A percentile compares a stretch with the other conserved stretches of the same genome.
phyloP scores from a whole-genome alignment of 352 stramenopile genomes.

The Pythium dissotocum region DNA sequence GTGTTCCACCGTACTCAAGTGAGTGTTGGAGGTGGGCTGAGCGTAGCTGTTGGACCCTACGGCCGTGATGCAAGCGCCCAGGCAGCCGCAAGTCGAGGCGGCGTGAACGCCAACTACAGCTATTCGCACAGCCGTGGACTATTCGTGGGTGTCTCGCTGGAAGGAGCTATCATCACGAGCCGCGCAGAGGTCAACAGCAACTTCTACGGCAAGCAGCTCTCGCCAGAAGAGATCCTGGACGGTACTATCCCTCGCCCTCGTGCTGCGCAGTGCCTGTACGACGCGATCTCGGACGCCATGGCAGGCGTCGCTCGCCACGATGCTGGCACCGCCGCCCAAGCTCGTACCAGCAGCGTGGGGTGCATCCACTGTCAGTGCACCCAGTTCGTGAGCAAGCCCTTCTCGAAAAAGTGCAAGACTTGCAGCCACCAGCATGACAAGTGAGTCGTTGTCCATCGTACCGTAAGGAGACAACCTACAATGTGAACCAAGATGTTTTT shows the following conservation, averaged over 20 bases:
- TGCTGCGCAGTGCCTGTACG: slow-evolving; percentile 74
- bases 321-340: slow-evolving; percentile 21
- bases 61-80: slow-evolving; percentile 84
- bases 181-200: slow-evolving; percentile 93
- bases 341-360: slow-evolving; percentile 23
- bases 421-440: slow-evolving; percentile 64
- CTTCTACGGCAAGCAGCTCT: slow-evolving; percentile 91
- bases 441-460: slow-evolving; percentile 11
- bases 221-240: slow-evolving; percentile 74
- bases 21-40: slow-evolving; percentile 91
- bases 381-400: slow-evolving; percentile 59
- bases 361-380: slow-evolving; percentile 61
- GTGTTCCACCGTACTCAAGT: slow-evolving; percentile 90
- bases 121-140: slow-evolving; percentile 93
- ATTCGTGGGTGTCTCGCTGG: slow-evolving; percentile 92
- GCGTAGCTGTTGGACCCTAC: slow-evolving; percentile 89
- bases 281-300: slow-evolving; percentile 75
- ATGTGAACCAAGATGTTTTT: neutral
- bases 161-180: slow-evolving; percentile 91
- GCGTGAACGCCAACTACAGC: slow-evolving; percentile 92
- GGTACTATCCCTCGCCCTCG: slow-evolving; percentile 56
- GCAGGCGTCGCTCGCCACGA: slow-evolving; percentile 68
- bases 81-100: slow-evolving; percentile 65
- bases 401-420: slow-evolving; percentile 81
- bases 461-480: neutral